Conservation (phyloP, 345 rosid genomes). For the Lepidium aucheri region DNA sequence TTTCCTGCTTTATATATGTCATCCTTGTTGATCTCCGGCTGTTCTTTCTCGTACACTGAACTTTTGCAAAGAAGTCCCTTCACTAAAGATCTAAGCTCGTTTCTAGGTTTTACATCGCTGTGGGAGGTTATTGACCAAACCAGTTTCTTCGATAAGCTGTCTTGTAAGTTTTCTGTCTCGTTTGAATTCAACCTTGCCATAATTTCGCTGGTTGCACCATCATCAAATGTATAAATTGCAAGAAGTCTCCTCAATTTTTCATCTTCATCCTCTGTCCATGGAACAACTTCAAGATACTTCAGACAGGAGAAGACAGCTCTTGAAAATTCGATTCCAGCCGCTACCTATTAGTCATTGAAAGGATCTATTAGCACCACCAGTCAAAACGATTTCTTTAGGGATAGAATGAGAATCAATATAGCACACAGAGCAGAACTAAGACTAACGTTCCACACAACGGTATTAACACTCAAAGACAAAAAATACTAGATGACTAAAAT, state of each 20-base stretch:
- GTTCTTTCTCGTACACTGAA: slow-evolving; percentile 82
- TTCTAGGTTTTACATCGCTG: slow-evolving; percentile 60
- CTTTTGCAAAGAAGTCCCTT: slow-evolving; percentile 82
- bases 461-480: not conserved
- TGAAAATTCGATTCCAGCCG: slow-evolving; percentile 59
- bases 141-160: slow-evolving; percentile 59
- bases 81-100: slow-evolving; percentile 69
- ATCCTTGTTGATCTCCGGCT: slow-evolving; percentile 57
- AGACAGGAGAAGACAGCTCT: slow-evolving; percentile 64
- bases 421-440: not conserved
- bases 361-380: slow-evolving; percentile 14
- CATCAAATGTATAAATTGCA: slow-evolving; percentile 47
- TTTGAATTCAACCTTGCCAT: slow-evolving; percentile 46
- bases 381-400: not conserved
- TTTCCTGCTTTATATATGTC: slow-evolving; percentile 53
- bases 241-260: slow-evolving; percentile 64
- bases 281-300: slow-evolving; percentile 86
- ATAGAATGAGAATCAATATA: not conserved
- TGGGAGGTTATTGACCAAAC: slow-evolving; percentile 62
- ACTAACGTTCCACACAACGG: not conserved
- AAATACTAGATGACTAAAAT: not conserved
- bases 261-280: slow-evolving; percentile 97
- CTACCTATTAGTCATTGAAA: slow-evolving; percentile 41
- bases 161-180: slow-evolving; percentile 33
- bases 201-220: slow-evolving; percentile 49